These are phyloP conservation scores for Didymella glomerata DNA, from an alignment of 2,329 filamentous ascomycete species.

Conservation along the genomic window DNA sequence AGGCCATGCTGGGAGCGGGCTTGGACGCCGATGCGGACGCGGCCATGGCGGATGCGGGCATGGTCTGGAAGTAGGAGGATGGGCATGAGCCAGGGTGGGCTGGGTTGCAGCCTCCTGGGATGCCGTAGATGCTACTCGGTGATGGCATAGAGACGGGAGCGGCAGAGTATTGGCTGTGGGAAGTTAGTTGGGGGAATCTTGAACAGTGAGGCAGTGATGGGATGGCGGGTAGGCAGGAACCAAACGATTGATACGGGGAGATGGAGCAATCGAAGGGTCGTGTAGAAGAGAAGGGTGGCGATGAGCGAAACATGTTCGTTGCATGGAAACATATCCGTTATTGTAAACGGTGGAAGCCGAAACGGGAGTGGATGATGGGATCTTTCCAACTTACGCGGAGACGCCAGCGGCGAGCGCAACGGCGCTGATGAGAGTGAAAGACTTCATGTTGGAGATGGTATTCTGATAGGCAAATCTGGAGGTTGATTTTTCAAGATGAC, in stretches of 20 bases:
- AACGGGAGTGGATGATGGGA: no score
- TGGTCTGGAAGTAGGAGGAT: neutral
- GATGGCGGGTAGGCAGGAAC: neutral
- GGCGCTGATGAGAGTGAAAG: conserved; percentile 7
- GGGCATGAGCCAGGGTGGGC: neutral
- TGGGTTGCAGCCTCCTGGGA: neutral
- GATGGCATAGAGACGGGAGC: neutral
- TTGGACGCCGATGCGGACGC: neutral
- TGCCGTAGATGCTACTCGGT: neutral
- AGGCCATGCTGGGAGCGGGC: neutral
- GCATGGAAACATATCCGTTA: neutral
- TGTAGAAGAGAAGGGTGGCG: no score
- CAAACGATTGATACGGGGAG: neutral
- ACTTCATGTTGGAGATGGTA: conserved; percentile 9
- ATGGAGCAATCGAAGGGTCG: no score
- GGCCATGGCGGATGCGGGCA: neutral
- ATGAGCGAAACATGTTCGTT: neutral
- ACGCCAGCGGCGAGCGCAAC: conserved; percentile 9
- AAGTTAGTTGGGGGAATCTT: conserved; percentile 1
- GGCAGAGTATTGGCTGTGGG: conserved; percentile 3
- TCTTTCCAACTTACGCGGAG: conserved; percentile 16
- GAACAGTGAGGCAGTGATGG: neutral
- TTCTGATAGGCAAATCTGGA: neutral
- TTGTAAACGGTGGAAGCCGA: neutral
- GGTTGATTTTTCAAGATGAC: neutral